These are phyloP conservation scores for Curvularia spicifera DNA, from an alignment of 2,329 filamentous ascomycete species.

Conservation along the genomic window DNA sequence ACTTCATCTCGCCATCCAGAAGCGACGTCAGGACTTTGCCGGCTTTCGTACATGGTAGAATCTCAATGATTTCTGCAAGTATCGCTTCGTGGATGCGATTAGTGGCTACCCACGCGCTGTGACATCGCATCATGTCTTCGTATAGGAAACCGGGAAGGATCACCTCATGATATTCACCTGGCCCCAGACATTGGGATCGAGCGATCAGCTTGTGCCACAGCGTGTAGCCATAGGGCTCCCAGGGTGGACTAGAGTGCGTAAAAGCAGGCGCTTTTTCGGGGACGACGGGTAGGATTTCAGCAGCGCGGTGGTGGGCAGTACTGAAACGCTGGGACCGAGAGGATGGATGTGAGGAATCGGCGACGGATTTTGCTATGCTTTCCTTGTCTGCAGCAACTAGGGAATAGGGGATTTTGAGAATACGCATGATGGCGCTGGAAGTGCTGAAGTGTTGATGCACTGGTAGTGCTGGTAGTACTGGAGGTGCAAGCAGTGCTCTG, in stretches of 20 bases:
- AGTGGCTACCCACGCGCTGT: constrained; percentile 13
- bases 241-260: constrained; percentile 23
- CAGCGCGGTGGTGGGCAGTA: constrained; percentile 15
- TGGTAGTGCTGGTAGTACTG: neutral
- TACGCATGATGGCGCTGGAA: constrained; percentile 9
- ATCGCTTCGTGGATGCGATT: neutral
- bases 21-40: constrained; percentile 9
- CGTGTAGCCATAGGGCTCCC: constrained; percentile 49
- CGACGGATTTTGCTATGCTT: constrained; percentile 1
- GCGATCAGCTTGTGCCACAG: constrained; percentile 54
- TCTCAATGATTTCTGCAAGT: constrained; percentile 11
- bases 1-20: constrained; percentile 19
- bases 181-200: constrained; percentile 38
- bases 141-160: constrained; percentile 27
- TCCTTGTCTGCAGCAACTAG: constrained; percentile 13
- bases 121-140: constrained; percentile 40
- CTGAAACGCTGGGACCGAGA: constrained; percentile 23
- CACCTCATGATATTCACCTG: constrained; percentile 27
- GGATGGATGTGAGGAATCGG: constrained; percentile 13
- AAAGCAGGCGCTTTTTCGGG: constrained; percentile 11
- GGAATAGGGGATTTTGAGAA: constrained; percentile 18
- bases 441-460: neutral
- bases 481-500: too few relatives aligned
- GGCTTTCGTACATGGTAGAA: constrained; percentile 2
- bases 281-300: constrained; percentile 16